These are phyloP conservation scores for Colletotrichum liaoningense DNA, from an alignment of 2,329 filamentous ascomycete species.

Conservation along the genomic window DNA sequence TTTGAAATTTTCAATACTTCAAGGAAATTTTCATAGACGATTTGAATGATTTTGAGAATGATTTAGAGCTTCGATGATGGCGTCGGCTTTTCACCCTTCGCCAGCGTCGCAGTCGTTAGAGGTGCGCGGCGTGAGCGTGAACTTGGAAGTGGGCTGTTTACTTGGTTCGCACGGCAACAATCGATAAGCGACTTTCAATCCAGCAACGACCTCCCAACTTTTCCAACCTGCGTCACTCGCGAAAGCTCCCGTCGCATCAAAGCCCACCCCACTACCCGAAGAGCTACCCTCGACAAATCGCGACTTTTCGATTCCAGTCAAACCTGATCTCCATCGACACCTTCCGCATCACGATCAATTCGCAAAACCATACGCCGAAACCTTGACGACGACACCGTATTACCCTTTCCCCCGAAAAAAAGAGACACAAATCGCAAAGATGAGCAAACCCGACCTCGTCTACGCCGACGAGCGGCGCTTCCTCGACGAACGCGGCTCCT, in stretches of 20 bases:
- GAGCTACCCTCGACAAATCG: not conserved
- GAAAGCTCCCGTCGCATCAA: not conserved
- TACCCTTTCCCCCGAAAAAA: not conserved
- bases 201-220: constrained; percentile 11
- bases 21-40: not conserved
- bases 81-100: not conserved
- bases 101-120: constrained; percentile 11
- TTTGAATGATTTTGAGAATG: not conserved
- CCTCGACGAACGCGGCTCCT: constrained; percentile 91
- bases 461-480: constrained; percentile 84
- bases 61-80: not conserved
- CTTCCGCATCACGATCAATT: constrained; percentile 15
- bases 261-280: not conserved
- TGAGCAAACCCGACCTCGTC: constrained; percentile 63
- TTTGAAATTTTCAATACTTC: not conserved
- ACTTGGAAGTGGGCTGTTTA: constrained; percentile 35
- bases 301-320: constrained; percentile 18
- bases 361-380: not conserved
- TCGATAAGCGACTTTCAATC: constrained; percentile 50
- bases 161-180: constrained; percentile 56
- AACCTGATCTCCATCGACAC: constrained; percentile 13
- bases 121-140: constrained; percentile 12
- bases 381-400: constrained; percentile 23
- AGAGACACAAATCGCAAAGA: constrained; percentile 37
- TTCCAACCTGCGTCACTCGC: constrained; percentile 18